Evolutionary conservation across 305 asterid genomes (phyloP).

Genomic region (Nicotiana rustica): DNA sequence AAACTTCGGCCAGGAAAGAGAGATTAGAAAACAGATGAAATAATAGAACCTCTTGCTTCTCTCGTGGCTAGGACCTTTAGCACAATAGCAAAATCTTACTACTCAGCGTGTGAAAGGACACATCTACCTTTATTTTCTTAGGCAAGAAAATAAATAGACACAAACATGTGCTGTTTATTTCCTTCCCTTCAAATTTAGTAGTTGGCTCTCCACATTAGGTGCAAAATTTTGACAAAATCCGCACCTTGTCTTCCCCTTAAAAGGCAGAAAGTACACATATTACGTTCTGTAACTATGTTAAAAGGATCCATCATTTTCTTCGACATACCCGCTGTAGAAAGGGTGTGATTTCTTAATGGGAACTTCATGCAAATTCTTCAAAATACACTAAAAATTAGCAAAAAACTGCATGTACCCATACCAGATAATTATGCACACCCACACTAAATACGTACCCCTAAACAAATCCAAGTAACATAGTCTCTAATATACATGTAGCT

Average conservation of each 20-base stretch:
- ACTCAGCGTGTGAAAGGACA: not conserved
- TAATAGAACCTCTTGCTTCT: conserved; percentile 10
- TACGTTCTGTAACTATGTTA: not conserved
- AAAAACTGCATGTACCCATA: not conserved
- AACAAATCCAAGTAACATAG: conserved; percentile 15
- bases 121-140: conserved; percentile 2
- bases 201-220: too few relatives aligned
- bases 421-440: not conserved
- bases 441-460: not conserved
- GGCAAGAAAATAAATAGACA: conserved; percentile 25
- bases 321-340: not conserved
- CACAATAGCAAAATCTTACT: conserved; percentile 28
- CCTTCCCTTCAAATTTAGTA: too few relatives aligned
- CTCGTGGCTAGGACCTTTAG: conserved; percentile 19
- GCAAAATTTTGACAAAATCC: too few relatives aligned
- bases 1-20: conserved; percentile 17
- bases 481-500: conserved; percentile 16
- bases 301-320: not conserved
- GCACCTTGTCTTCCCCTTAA: not conserved
- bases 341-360: not conserved
- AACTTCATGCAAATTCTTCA: conserved; percentile 16
- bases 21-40: conserved; percentile 24
- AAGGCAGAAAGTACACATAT: conserved; percentile 22
- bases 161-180: too few relatives aligned
- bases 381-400: not conserved